Evolutionary conservation across 108 stramenopile genomes (phyloP).

Genomic region (Ochromonas danica): DNA sequence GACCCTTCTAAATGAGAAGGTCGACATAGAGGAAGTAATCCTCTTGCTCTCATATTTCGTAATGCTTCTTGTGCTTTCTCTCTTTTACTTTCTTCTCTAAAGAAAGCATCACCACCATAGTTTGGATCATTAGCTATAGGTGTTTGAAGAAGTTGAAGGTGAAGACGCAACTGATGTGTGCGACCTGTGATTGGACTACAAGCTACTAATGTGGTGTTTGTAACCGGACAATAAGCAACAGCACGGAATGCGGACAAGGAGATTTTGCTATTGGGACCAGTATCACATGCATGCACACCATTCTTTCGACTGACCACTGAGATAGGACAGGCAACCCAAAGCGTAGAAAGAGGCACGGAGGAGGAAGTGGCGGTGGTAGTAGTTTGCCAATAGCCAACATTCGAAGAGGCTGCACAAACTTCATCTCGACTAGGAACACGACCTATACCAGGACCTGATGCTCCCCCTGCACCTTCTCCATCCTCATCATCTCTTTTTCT

Average conservation of each 20-base stretch:
- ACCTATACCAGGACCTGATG: too few species aligned
- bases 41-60: not conserved
- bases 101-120: slow-evolving; percentile 64
- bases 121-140: slow-evolving; percentile 74
- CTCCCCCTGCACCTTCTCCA: too few species aligned
- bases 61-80: not conserved
- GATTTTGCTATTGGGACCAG: not conserved
- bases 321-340: slow-evolving; percentile 41
- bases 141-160: slow-evolving; percentile 68
- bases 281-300: slow-evolving; percentile 46
- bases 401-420: too few species aligned
- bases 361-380: too few species aligned
- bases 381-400: too few species aligned
- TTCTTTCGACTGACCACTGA: slow-evolving; percentile 35
- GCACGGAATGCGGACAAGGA: not conserved
- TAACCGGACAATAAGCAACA: not conserved
- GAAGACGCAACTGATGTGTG: slow-evolving; percentile 85
- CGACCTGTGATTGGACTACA: slow-evolving; percentile 78
- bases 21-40: not conserved
- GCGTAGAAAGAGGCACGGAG: too few species aligned
- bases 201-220: slow-evolving; percentile 60
- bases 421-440: too few species aligned
- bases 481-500: too few species aligned
- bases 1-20: not conserved
- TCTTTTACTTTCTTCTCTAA: not conserved